phyloP scores from a whole-genome alignment of 129 eudicot genomes.

The Mikania micrantha region DNA sequence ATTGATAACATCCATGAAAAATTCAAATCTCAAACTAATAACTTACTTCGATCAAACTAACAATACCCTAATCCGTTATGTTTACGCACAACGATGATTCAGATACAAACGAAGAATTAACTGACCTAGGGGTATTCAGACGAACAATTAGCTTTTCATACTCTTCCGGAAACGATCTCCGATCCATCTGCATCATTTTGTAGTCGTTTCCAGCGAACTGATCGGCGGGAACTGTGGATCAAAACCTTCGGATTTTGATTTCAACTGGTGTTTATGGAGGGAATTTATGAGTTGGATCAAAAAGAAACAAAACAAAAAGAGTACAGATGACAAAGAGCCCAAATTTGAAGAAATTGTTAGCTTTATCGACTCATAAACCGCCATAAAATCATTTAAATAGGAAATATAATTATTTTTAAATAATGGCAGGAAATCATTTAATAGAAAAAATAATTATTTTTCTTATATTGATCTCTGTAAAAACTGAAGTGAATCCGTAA shows the following conservation, averaged over 20 bases:
- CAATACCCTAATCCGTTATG: too few relatives aligned
- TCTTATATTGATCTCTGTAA: too few relatives aligned
- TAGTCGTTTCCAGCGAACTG: background rate
- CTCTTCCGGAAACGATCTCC: conserved; percentile 61
- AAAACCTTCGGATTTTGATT: background rate
- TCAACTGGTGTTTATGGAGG: conserved; percentile 1
- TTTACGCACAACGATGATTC: background rate
- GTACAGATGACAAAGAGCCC: conserved; percentile 26
- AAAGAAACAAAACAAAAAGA: background rate
- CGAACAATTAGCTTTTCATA: conserved; percentile 80
- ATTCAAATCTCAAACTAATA: too few relatives aligned
- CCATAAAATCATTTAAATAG: background rate
- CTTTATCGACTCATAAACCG: conserved; percentile 26
- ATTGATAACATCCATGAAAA: too few relatives aligned
- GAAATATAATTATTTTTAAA: background rate
- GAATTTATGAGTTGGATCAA: background rate
- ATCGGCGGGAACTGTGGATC: background rate
- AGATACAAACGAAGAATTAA: background rate
- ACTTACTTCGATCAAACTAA: too few relatives aligned
- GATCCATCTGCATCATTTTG: conserved; percentile 51
- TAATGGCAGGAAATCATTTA: too few relatives aligned
- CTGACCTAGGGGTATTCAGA: conserved; percentile 75
- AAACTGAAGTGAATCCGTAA: too few relatives aligned
- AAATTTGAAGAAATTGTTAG: conserved; percentile 23
- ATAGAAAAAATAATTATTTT: too few relatives aligned